Base-by-base conservation (phyloP, 371 early-diverging fungal genomes). In the Actinomortierella ambigua region DNA sequence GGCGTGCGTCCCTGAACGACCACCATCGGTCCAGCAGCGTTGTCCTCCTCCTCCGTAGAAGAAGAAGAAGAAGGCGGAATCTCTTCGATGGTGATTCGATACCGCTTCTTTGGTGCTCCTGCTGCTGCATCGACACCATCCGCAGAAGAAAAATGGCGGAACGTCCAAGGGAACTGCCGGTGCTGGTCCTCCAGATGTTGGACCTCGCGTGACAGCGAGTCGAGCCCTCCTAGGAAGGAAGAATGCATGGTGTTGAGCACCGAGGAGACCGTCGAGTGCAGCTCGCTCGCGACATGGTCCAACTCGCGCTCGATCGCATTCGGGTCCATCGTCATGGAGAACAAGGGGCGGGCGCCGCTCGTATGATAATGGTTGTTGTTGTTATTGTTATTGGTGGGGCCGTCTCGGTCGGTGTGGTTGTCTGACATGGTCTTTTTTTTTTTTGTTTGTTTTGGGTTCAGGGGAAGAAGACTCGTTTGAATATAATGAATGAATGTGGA, bases 151-250 rank as follows among this genome's bases (percentile, higher is more conserved):
- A 57, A 23, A 23, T 59, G 43, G 39, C 29, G 24, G 40, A 18
- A 18, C 50, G 56, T 20, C 34, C 34, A 34, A 4, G 34, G 34
- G 7, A 11, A 34, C 34, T 59, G 61, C n/a, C 57, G 47, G 13
- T 54, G 47, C 22, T 62, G 59, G 2, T 57, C 22, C 1, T 57
- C 57, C n/a, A 70, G 17, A 24, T 42, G 48, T 43, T 71, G 66
- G n/a, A 71, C 39, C 2, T 71, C 73, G 28, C 51, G 46, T 13
- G 66, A 65, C 15, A 71, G 62, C 1, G 50, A 49, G 41, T 70
- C 71, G 42, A 70, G 59, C 15, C 71, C 65, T 2, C 73, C 73
- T 65, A 71, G 65, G 57, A 71, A 63, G 5, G 73, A 62, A 18
- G 65, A 55, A 24, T 71, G 73, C 65, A 71, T 63, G 2, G 66